Conservation (phyloP, 345 rosid species). For the Salix caprea region DNA sequence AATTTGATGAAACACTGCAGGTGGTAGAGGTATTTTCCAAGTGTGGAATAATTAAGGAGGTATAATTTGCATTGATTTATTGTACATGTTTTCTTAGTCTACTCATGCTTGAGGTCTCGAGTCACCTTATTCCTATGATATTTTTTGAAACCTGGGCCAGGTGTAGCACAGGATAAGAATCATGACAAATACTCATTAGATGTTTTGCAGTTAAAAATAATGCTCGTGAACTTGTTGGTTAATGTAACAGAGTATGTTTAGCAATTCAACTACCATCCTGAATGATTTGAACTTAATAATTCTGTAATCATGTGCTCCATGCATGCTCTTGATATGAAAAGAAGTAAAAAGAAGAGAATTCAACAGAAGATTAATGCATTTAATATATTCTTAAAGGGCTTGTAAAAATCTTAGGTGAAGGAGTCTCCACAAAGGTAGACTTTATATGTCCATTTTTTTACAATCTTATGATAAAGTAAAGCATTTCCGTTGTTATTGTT, state of each 20-base stretch:
- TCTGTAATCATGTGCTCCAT: not conserved
- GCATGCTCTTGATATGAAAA: not conserved
- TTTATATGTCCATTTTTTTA: not conserved
- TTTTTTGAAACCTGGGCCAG: not conserved
- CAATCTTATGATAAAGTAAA: not conserved
- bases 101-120: not conserved
- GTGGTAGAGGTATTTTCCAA: slow-evolving; percentile 86
- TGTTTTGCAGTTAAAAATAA: not conserved
- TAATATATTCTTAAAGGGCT: not conserved
- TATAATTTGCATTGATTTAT: slow-evolving; percentile 18
- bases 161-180: not conserved
- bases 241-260: not conserved
- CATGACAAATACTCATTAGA: not conserved
- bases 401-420: not conserved
- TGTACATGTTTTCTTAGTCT: not conserved
- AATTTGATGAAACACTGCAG: slow-evolving; percentile 40
- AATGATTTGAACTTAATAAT: not conserved
- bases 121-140: not conserved
- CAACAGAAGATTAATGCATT: not conserved
- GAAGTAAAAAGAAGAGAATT: not conserved
- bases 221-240: not conserved
- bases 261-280: not conserved
- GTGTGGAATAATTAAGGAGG: slow-evolving; percentile 98
- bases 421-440: not conserved
- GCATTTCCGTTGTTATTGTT: not conserved